Evolutionary conservation across 2,329 filamentous ascomycete species (phyloP).

Genomic region (Claviceps sp.): DNA sequence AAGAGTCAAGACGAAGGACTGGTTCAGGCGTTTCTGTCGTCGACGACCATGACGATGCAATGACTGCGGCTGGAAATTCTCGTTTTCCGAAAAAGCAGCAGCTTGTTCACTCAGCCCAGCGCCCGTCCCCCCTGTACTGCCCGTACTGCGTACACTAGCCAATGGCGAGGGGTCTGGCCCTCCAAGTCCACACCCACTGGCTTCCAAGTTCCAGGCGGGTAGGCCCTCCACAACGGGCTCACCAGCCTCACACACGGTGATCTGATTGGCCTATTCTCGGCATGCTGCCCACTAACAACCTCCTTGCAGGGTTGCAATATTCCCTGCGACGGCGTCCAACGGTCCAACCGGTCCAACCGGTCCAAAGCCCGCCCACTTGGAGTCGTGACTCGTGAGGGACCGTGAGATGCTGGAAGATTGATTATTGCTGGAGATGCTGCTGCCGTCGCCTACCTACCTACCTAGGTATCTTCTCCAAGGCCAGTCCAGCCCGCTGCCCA

Average conservation of each 20-base stretch:
- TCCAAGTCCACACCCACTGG: neutral
- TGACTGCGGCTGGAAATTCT: neutral
- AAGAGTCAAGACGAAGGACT: no score
- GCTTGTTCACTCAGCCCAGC: neutral
- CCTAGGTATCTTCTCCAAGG: no score
- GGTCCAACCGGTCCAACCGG: no score
- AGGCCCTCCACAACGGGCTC: neutral
- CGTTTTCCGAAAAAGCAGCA: neutral
- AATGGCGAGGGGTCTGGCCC: neutral
- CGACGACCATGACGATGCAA: no score
- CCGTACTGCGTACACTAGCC: neutral
- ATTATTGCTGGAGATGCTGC: no score
- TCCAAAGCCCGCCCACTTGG: no score
- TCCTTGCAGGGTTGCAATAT: neutral
- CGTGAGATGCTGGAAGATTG: no score
- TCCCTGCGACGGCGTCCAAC: no score
- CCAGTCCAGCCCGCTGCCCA: neutral
- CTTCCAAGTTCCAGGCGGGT: neutral
- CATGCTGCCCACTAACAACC: neutral
- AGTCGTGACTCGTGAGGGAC: no score
- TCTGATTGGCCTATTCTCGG: neutral
- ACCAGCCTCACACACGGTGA: neutral
- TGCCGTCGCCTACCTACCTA: no score
- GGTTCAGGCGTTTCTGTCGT: no score
- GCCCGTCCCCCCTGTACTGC: neutral